Evolutionary conservation across 1,284 basidiomycete species (phyloP), one percentile per base, ranked within the genome.

Genomic region (Sphaerobolus stellatus): DNA sequence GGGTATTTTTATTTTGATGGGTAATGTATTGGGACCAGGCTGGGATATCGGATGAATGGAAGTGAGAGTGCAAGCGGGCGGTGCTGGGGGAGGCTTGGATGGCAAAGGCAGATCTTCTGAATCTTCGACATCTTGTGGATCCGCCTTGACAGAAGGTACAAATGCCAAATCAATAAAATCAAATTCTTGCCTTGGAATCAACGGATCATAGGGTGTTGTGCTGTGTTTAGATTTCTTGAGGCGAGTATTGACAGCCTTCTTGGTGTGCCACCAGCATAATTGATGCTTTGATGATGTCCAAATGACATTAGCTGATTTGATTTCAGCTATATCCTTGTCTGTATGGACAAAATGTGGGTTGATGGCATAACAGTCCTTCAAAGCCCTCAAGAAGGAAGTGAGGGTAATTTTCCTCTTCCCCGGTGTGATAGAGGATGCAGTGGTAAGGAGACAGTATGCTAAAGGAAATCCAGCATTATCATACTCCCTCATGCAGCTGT

Each of bases 301-400:
- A 43, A 43, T 61, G 1, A 36, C 30, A 28, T 43, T 33, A 4
- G 50, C 31, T 54, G 61, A 61, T 4, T 56, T 56, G 47, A 70
- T 70, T 54, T 71, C 66, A 1, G 62, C 65, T 64, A 69, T 68
- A 48, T 70, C 66, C 47, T 71, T 70, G 52, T 71, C 66, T 5
- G 59, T 41, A 50, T 70, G 66, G 9, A 60, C 44, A 43, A 66
- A 66, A 11, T 27, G 5, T 0, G 67, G 62, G 9, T 58, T 30
- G 4, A 71, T 34, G 4, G 54, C 52, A 47, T 68, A 69, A 29
- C 43, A 48, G 24, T 63, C 57, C 8, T 54, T 57, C 1, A 69
- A 34, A 9, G 48, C 52, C 4, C 8, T 41, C 16, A 59, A 58
- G 62, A 64, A 70, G 11, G 48, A 48, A 11, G 44, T 31, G 1